Conservation (phyloP, 2,329 filamentous ascomycete genomes). For the Eutypa lata region DNA sequence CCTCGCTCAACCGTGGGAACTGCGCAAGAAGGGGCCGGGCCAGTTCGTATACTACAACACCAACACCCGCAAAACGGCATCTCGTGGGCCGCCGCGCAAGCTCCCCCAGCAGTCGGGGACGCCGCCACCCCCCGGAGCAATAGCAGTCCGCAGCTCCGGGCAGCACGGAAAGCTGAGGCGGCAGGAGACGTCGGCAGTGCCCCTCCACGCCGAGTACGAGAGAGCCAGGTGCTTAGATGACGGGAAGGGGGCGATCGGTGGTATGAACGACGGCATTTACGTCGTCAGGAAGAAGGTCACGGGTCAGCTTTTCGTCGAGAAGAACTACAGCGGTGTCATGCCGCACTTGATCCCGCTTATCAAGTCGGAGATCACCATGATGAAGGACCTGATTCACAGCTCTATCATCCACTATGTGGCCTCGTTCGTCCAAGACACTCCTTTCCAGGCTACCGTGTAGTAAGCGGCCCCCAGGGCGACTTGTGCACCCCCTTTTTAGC, state of each 20-base stretch:
- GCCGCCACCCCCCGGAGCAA: background rate
- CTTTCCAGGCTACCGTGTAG: slow-evolving; percentile 7
- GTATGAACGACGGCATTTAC: slow-evolving; percentile 9
- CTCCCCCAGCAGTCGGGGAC: background rate
- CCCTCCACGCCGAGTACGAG: slow-evolving; percentile 4
- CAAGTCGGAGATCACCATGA: slow-evolving; percentile 5
- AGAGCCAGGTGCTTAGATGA: slow-evolving; percentile 4
- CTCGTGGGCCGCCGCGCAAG: background rate
- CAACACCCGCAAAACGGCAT: background rate
- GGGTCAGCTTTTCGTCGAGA: slow-evolving; percentile 6
- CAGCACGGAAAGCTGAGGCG: background rate
- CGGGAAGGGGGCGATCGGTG: slow-evolving; percentile 3
- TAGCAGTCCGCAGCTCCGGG: background rate
- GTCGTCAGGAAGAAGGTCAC: slow-evolving; percentile 3
- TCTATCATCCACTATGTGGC: slow-evolving; percentile 8
- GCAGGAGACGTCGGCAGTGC: background rate
- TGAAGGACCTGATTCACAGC: slow-evolving; percentile 1
- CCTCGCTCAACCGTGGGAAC: background rate
- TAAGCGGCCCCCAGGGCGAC: background rate
- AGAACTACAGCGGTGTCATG: slow-evolving; percentile 4
- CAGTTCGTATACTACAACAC: background rate
- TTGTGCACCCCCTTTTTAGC: no score
- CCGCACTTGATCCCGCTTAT: slow-evolving; percentile 1
- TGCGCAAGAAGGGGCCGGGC: background rate
- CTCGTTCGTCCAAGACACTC: slow-evolving; percentile 1